These are phyloP conservation scores for Globisporangium abappressorium DNA, from an alignment of 352 stramenopile species.

Conservation along the genomic window DNA sequence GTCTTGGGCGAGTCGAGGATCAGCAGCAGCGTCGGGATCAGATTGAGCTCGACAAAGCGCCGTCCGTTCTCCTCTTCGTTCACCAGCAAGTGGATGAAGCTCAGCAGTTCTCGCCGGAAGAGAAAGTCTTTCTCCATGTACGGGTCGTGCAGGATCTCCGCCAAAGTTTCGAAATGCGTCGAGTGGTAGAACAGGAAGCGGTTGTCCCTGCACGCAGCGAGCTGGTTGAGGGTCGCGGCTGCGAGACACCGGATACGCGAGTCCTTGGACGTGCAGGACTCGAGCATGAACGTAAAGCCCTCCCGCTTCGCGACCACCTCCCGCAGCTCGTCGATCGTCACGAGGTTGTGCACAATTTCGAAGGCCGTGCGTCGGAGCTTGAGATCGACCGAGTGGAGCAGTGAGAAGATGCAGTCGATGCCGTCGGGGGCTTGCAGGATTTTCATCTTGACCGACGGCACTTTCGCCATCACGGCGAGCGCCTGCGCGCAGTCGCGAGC, in stretches of 20 bases:
- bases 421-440: constrained; percentile 65
- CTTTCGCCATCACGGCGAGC: constrained; percentile 51
- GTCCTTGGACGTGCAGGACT: constrained; percentile 58
- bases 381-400: constrained; percentile 51
- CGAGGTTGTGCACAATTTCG: constrained; percentile 57
- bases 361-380: constrained; percentile 53
- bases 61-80: constrained; percentile 53
- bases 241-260: constrained; percentile 49
- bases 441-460: constrained; percentile 52
- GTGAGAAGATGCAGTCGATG: constrained; percentile 64
- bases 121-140: constrained; percentile 60
- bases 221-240: constrained; percentile 51
- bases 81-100: constrained; percentile 58
- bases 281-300: constrained; percentile 65
- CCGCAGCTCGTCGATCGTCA: constrained; percentile 54
- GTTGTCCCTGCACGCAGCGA: constrained; percentile 56
- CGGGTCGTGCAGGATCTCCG: constrained; percentile 51
- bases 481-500: constrained; percentile 64
- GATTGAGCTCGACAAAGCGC: constrained; percentile 50
- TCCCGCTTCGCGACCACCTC: constrained; percentile 62
- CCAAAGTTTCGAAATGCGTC: constrained; percentile 50
- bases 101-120: constrained; percentile 62
- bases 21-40: constrained; percentile 53
- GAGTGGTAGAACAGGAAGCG: constrained; percentile 61
- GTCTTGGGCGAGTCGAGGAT: constrained; percentile 41